These are phyloP conservation scores for Otatea glauca DNA, from an alignment of 176 grass and related monocot genomes.

Conservation along the genomic window DNA sequence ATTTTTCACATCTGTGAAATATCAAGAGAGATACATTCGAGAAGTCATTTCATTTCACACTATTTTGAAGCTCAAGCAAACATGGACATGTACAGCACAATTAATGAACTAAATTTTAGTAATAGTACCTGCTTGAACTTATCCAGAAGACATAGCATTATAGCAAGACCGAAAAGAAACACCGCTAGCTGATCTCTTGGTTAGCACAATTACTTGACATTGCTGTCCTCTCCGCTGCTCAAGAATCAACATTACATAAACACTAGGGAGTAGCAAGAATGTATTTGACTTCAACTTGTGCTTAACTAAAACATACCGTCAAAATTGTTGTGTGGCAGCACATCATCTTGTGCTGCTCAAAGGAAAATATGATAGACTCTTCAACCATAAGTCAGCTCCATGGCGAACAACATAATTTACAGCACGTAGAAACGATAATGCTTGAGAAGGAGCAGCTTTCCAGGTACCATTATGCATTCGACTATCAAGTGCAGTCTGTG, in stretches of 20 bases:
- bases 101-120: slow-evolving; percentile 22
- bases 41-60: slow-evolving; percentile 22
- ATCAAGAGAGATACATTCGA: neutral
- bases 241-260: slow-evolving; percentile 36
- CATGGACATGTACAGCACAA: slow-evolving; percentile 1
- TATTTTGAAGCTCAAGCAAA: slow-evolving; percentile 15
- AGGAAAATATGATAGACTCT: slow-evolving; percentile 23
- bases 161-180: slow-evolving; percentile 36
- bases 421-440: slow-evolving; percentile 25
- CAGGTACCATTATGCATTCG: slow-evolving; percentile 21
- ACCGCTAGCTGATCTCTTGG: slow-evolving; percentile 37
- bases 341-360: slow-evolving; percentile 38
- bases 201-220: slow-evolving; percentile 43
- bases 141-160: slow-evolving; percentile 35
- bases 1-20: neutral
- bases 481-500: slow-evolving; percentile 29
- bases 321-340: slow-evolving; percentile 41
- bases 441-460: neutral
- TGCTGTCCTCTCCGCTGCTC: slow-evolving; percentile 44
- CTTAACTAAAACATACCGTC: slow-evolving; percentile 45
- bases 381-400: slow-evolving; percentile 44
- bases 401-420: slow-evolving; percentile 43
- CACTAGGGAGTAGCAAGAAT: slow-evolving; percentile 16
- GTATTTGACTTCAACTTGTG: slow-evolving; percentile 22
- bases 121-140: slow-evolving; percentile 51